phyloP scores from a whole-genome alignment of 192 early-diverging fungal species.

The Coemansia asiatica region DNA sequence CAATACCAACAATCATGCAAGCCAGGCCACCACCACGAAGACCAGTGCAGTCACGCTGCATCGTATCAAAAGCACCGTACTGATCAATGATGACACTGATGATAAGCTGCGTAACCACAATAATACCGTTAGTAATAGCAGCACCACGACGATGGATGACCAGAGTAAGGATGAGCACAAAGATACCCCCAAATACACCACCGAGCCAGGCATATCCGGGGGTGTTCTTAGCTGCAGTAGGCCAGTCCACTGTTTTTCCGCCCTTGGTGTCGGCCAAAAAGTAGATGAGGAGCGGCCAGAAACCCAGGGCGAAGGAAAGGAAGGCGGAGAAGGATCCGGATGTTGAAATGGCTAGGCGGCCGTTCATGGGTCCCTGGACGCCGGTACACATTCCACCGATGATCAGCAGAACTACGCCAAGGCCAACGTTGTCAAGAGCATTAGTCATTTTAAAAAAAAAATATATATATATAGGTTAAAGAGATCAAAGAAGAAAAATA shows the following conservation, averaged over 20 bases:
- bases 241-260: slow-evolving; percentile 47
- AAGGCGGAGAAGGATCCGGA: slow-evolving; percentile 51
- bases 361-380: slow-evolving; percentile 54
- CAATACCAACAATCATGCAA: slow-evolving; percentile 55
- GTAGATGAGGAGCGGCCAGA: slow-evolving; percentile 56
- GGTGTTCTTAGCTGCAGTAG: slow-evolving; percentile 17
- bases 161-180: slow-evolving; percentile 50
- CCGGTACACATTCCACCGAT: slow-evolving; percentile 51
- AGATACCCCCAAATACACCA: slow-evolving; percentile 50
- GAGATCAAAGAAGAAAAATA: not conserved
- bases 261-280: slow-evolving; percentile 51
- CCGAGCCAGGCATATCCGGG: slow-evolving; percentile 53
- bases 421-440: slow-evolving; percentile 35
- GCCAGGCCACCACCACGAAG: slow-evolving; percentile 51
- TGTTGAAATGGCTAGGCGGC: slow-evolving; percentile 45
- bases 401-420: slow-evolving; percentile 52
- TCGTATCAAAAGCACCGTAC: slow-evolving; percentile 37
- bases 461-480: not conserved
- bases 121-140: slow-evolving; percentile 51
- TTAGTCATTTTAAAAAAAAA: slow-evolving; percentile 13
- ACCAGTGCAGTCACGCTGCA: slow-evolving; percentile 32
- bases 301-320: slow-evolving; percentile 48
- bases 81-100: slow-evolving; percentile 49
- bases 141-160: slow-evolving; percentile 55
- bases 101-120: slow-evolving; percentile 53